Percentiles rank a stretch among this genome's conserved stretches.
Evolutionary conservation across 441 rosid species (phyloP).

Genomic region (Raphanus hybrid): DNA sequence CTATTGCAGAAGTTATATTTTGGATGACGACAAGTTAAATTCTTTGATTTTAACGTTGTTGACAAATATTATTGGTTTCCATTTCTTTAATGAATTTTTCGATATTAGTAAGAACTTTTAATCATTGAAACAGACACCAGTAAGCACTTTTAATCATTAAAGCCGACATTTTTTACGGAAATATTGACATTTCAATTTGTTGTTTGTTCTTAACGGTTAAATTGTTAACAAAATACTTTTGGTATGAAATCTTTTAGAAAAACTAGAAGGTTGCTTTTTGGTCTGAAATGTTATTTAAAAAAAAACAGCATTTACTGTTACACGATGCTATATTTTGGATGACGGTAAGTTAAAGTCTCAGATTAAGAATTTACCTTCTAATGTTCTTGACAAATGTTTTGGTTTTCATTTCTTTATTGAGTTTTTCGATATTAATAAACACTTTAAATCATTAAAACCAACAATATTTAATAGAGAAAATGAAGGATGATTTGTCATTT

Average conservation of each 20-base stretch:
- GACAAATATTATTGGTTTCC: too few relatives aligned
- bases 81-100: background rate
- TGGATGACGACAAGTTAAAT: background rate
- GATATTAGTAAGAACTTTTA: background rate
- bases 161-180: too few relatives aligned
- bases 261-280: background rate
- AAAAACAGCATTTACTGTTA: too few relatives aligned
- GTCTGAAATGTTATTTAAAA: too few relatives aligned
- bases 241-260: background rate
- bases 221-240: background rate
- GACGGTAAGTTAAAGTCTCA: background rate
- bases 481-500: background rate
- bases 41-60: background rate
- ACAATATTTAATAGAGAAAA: too few relatives aligned
- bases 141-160: too few relatives aligned
- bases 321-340: too few relatives aligned
- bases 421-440: background rate
- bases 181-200: background rate
- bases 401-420: too few relatives aligned
- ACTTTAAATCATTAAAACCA: too few relatives aligned
- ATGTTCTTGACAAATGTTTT: background rate
- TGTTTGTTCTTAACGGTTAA: background rate
- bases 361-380: background rate
- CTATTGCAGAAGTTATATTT: background rate
- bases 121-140: too few relatives aligned